Evolutionary conservation across 2,329 filamentous ascomycete species (phyloP), one percentile per base, ranked within the genome.

Genomic region (Eurotiales sp.): DNA sequence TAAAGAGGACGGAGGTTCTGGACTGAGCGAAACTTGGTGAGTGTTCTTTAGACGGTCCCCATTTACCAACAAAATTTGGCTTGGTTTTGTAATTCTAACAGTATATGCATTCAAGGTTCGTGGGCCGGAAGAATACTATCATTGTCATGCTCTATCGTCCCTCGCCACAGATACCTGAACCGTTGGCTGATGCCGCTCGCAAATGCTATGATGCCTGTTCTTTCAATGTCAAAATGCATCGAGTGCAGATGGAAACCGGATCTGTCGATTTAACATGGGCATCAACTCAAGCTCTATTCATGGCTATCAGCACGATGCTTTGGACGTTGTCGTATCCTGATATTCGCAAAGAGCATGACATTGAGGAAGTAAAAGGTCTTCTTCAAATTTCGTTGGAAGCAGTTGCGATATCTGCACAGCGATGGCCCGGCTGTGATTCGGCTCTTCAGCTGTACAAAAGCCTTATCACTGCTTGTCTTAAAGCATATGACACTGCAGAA

Each of bases 261-360:
- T 84, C 84, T 19, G 83, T 93, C 10, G 92, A 96, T 64, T 78
- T 96, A 54, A 96, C 91, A 1, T 97, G 92, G 92, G 86, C 96
- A 39, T 96, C 96, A 63, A 83, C 95, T 1, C 80, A 96, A 53
- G 85, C 87, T 17, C 80, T 97, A 36, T 96, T 95, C 72, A 93
- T 95, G 83, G 85, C 88, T 4, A 80, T 97, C 52, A 96, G 96
- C 64, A 91, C 89, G 4, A 81, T 96, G 45, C 79, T 99, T 1
- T 99, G 93, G 93, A 84, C 88, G 1, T 80, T 95, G 7, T 95
- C 91, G 1, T 96, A 95, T 63, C 80, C 86, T 3, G 87, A 92
- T 58, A 85, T 97, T 21, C 85, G 93, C 41, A 80, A 81, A 49
- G 76, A 81, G 15, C 86, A 96, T 64, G 68, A 79, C 3, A 82